Evolutionary conservation across 495 filamentous ascomycete genomes (phyloP).

Genomic region (Elaphomyces granulatus): DNA sequence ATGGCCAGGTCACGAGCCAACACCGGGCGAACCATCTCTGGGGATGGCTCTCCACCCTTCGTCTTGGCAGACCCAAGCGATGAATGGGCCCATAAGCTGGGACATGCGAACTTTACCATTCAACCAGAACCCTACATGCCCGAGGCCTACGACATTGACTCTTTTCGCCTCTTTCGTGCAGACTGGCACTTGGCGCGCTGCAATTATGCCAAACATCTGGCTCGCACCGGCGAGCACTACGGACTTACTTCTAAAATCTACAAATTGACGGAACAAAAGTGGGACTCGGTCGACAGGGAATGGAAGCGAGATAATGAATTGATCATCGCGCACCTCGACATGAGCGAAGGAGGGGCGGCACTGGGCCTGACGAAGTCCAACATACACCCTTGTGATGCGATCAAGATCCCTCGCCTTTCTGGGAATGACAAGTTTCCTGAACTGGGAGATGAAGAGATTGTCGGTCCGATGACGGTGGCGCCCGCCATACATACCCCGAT

Average conservation of each 20-base stretch:
- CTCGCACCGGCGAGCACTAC: conserved; percentile 76
- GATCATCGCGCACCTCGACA: conserved; percentile 33
- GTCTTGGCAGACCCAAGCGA: conserved; percentile 52
- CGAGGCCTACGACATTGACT: conserved; percentile 38
- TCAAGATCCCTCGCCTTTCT: conserved; percentile 48
- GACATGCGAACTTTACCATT: conserved; percentile 88
- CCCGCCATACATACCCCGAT: conserved; percentile 20
- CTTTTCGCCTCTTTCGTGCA: conserved; percentile 51
- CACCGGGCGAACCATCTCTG: conserved; percentile 36
- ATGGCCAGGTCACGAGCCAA: conserved; percentile 41
- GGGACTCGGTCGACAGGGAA: conserved; percentile 55
- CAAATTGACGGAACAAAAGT: conserved; percentile 68
- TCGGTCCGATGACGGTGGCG: conserved; percentile 66
- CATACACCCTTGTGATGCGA: conserved; percentile 28
- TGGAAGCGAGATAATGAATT: conserved; percentile 56
- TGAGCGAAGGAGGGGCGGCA: conserved; percentile 17
- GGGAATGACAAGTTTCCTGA: conserved; percentile 72
- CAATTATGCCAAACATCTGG: conserved; percentile 72
- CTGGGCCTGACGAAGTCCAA: conserved; percentile 32
- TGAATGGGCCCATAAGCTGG: conserved; percentile 67
- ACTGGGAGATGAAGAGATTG: conserved; percentile 78
- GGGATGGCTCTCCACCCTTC: conserved; percentile 43
- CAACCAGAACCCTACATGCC: conserved; percentile 67
- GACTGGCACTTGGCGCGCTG: conserved; percentile 70
- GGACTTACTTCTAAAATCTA: conserved; percentile 73